Evolutionary conservation across 2,329 filamentous ascomycete genomes (phyloP), one percentile per base, ranked within the genome.

Genomic region (Hypoxylon sp.): DNA sequence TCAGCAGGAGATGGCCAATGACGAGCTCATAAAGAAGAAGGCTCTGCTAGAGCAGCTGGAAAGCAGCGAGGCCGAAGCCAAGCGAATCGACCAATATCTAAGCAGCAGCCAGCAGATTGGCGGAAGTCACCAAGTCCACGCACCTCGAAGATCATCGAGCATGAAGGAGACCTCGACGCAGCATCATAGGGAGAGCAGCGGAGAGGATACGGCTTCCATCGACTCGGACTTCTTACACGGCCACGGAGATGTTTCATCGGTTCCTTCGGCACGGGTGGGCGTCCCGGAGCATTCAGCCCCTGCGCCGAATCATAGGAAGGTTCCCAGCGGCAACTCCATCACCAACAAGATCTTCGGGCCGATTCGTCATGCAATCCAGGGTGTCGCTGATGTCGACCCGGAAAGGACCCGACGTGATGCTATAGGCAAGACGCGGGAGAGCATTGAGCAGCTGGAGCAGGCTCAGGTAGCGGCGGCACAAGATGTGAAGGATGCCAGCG

Each of bases 191-290:
- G 85, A 88, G 54, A 81, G 81, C 48, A 81, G 82, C 67, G 77
- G 79, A 70, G 90, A 94, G 57, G 92, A 97, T 68, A 91, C 92
- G 1, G 90, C 90, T 23, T 96, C 92, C 1, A 92, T 97, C 57
- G 95, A 99, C 74, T 97, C 93, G 0, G 95, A 98, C 73, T 99
- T 99, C 64, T 93, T 94, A 2, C 90, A 92, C 1, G 96, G 90
- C 1, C 91, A 96, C 69, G 89, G 89, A 35, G 91, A 95, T 55
- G 77, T 84, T 27, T 80, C 86, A 0, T 80, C 84, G n/a, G 79
- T 81, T 17, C 86, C 89, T n/a, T 89, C 91, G 17, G 88, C 90
- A 33, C 86, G 87, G 58, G 89, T 96, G 71, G 89, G 89, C 13
- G 79, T 83, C 11, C 87, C 88, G 10, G 79, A 86, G 75, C 73